Evolutionary conservation across 2,329 filamentous ascomycete species (phyloP).

Genomic region (Coniella lustricola): DNA sequence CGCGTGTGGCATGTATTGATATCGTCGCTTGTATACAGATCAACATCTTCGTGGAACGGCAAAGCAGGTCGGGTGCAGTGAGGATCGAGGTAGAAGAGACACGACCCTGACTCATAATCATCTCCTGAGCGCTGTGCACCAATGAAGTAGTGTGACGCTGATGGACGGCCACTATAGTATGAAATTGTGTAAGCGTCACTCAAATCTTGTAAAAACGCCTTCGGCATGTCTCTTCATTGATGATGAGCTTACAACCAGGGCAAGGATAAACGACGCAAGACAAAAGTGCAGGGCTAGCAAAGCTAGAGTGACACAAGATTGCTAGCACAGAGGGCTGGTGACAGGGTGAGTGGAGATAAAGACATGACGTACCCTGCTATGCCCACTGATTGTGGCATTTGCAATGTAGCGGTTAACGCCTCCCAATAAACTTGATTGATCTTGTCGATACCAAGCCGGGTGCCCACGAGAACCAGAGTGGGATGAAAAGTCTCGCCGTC

Average conservation of each 20-base stretch:
- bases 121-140: slow-evolving; percentile 36
- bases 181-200: too few species aligned
- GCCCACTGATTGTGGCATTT: slow-evolving; percentile 87
- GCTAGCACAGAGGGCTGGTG: background rate
- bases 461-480: slow-evolving; percentile 82
- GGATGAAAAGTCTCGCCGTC: slow-evolving; percentile 64
- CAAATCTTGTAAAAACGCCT: too few species aligned
- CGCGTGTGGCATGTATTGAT: slow-evolving; percentile 81
- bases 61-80: slow-evolving; percentile 76
- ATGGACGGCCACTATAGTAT: slow-evolving; percentile 75
- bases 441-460: slow-evolving; percentile 85
- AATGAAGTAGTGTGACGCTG: slow-evolving; percentile 66
- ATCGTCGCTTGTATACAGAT: slow-evolving; percentile 62
- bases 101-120: slow-evolving; percentile 45
- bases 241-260: too few species aligned
- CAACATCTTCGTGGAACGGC: slow-evolving; percentile 50
- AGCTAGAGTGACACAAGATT: too few species aligned
- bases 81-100: slow-evolving; percentile 92
- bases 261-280: too few species aligned
- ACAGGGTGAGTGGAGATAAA: background rate
- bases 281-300: too few species aligned
- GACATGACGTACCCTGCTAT: slow-evolving; percentile 70
- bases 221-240: too few species aligned
- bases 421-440: slow-evolving; percentile 94
- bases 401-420: slow-evolving; percentile 75